Base-by-base conservation (phyloP, 2,329 filamentous ascomycete genomes). In the Microdochium bolleyi region DNA sequence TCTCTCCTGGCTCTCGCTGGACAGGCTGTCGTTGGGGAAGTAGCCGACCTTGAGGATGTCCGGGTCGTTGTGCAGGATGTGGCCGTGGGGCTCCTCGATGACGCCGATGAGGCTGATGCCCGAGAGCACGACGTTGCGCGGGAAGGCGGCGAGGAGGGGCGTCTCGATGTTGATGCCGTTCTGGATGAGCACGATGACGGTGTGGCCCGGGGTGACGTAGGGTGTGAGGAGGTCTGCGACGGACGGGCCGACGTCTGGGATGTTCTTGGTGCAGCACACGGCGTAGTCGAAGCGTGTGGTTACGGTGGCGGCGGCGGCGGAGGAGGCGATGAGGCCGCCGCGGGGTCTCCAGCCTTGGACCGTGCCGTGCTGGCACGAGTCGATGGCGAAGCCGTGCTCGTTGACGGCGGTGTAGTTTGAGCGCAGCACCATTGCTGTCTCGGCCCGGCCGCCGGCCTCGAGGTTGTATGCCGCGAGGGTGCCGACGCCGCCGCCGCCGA, bases 131-230 rank as follows among this genome's bases (percentile, higher is more conserved):
- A 73, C 62, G 54, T 80, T 83, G 2, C 61, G 54, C 0, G 80
- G 79, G 58, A 82, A 83, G 1, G 66, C 63, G 1, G 60, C 53
- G 19, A 78, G 60, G 21, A 84, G 60, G 0, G 80, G 78, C 44
- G 71, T 73, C 56, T 85, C 79, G 55, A 85, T 84, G 58, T 84
- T 82, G n/a, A 85, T 65, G 0, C 82, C 82, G 59, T 85, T 85
- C 56, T 85, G 82, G 4, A 82, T 67, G 7, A 85, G 71, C 0
- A 84, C 69, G 48, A 85, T 76, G 25, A 70, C 70, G 0, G 80
- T 83, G 24, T 73, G 66, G 1, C 69, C 70, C 1, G 72, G 70
- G 0, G 75, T 78, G 1, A 85, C 66, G 2, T 78, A 79, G 0
- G 78, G 76, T 0, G 62, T 60, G 24, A 84, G 74, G 30, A 82